phyloP scores from a whole-genome alignment of 768 basidiomycete species.

The Kwoniella sp. region DNA sequence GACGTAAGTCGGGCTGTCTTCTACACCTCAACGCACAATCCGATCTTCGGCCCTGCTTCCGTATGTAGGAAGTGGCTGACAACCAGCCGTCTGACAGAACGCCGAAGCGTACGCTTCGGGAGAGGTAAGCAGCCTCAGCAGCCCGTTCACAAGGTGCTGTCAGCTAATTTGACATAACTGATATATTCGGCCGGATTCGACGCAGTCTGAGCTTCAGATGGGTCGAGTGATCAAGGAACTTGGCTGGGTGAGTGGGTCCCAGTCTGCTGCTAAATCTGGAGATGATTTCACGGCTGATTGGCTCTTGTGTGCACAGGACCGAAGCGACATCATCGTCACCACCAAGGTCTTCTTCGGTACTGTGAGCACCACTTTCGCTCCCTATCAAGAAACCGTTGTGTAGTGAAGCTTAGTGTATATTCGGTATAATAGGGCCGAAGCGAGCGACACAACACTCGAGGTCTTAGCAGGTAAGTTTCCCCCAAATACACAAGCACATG shows the following conservation, averaged over 20 bases:
- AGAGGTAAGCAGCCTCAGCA: slow-evolving; percentile 50
- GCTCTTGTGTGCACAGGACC: slow-evolving; percentile 20
- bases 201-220: slow-evolving; percentile 73
- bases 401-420: neutral
- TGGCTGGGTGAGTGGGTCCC: slow-evolving; percentile 64
- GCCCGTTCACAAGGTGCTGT: too few species aligned
- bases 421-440: slow-evolving; percentile 48
- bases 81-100: slow-evolving; percentile 25
- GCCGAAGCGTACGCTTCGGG: slow-evolving; percentile 60
- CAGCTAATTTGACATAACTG: too few species aligned
- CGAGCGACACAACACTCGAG: slow-evolving; percentile 60
- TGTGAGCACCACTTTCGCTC: neutral
- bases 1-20: slow-evolving; percentile 29
- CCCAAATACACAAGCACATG: slow-evolving; percentile 6
- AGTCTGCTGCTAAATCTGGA: neutral
- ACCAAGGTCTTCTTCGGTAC: slow-evolving; percentile 82
- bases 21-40: too few species aligned
- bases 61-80: neutral
- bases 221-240: slow-evolving; percentile 78
- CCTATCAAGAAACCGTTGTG: too few species aligned
- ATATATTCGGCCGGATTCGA: neutral
- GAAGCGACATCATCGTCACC: slow-evolving; percentile 70
- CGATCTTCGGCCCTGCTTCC: neutral
- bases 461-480: slow-evolving; percentile 45
- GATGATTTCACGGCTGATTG: slow-evolving; percentile 1